These are phyloP conservation scores for Rhynchospora breviuscula DNA, from an alignment of 176 grass and related monocot genomes.

Conservation along the genomic window DNA sequence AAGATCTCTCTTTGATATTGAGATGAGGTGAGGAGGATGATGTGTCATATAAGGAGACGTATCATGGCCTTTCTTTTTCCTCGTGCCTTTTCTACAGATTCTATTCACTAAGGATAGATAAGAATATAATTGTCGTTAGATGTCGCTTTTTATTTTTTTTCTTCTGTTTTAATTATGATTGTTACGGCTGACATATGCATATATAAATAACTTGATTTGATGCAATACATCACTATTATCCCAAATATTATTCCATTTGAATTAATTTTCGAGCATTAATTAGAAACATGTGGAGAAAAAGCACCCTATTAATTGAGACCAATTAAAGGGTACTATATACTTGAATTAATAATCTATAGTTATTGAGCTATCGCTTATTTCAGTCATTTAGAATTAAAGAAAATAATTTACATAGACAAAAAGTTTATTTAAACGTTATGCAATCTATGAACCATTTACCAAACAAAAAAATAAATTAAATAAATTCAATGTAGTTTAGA, in stretches of 20 bases:
- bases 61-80: neutral
- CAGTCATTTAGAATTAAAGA: too few species aligned
- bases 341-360: too few species aligned
- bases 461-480: too few species aligned
- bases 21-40: neutral
- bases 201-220: neutral
- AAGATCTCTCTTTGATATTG: neutral
- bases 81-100: neutral
- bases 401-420: too few species aligned
- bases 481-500: too few species aligned
- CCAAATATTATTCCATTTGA: neutral
- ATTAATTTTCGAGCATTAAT: too few species aligned
- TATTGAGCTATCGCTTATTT: too few species aligned
- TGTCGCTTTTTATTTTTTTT: too few species aligned
- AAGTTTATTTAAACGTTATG: too few species aligned
- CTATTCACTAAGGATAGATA: conserved; percentile 12
- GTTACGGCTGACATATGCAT: neutral
- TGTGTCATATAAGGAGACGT: neutral
- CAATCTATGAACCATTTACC: too few species aligned
- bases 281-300: neutral
- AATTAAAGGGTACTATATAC: neutral
- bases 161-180: neutral
- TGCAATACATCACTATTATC: neutral
- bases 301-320: neutral
- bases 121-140: neutral